Evolutionary conservation across 768 basidiomycete species (phyloP), one percentile per base, ranked within the genome.

Genomic region (Xerocomellus amylosporus): DNA sequence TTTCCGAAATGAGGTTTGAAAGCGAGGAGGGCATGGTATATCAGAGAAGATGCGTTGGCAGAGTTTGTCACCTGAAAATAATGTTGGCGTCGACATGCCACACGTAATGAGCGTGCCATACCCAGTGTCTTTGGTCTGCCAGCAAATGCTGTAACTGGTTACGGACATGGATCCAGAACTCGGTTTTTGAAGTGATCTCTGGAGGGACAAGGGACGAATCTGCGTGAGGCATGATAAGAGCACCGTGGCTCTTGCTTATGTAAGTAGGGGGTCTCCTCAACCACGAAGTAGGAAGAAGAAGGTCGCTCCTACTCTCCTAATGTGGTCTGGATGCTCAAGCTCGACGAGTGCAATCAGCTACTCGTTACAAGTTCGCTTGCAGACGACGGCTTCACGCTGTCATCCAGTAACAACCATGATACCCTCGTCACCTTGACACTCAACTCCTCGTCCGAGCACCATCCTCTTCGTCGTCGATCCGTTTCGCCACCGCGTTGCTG

Each of bases 201-300:
- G 73, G 60, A n/a, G 90, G 91, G 7, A 95, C 77, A 15, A 85
- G 70, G 1, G 87, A 85, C 12, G 85, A 77, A 66, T 93, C 92
- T 54, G 93, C 90, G 75, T 94, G 92, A 19, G 85, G 87, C 91
- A 93, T n/a, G n/a, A n/a, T n/a, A n/a, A n/a, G n/a, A n/a, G n/a
- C n/a, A n/a, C n/a, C n/a, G n/a, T 46, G 54, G 36, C 55, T 45
- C 24, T 22, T 17, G 43, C 36, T 61, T 61, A 60, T 47, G 46
- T 59, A 55, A 58, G 51, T n/a, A 26, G 12, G 28, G 3, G 52
- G 3, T 49, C 47, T 40, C 46, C 44, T 45, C 40, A 12, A 42
- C 33, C 34, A 43, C 15, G 3, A 28, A n/a, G 31, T 40, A 34
- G 36, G 43, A 54, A 63, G 56, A 39, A 20, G 15, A 39, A 20